Evolutionary conservation across 1,284 basidiomycete species (phyloP).

Genomic region (Crucibulum cyathiforme): DNA sequence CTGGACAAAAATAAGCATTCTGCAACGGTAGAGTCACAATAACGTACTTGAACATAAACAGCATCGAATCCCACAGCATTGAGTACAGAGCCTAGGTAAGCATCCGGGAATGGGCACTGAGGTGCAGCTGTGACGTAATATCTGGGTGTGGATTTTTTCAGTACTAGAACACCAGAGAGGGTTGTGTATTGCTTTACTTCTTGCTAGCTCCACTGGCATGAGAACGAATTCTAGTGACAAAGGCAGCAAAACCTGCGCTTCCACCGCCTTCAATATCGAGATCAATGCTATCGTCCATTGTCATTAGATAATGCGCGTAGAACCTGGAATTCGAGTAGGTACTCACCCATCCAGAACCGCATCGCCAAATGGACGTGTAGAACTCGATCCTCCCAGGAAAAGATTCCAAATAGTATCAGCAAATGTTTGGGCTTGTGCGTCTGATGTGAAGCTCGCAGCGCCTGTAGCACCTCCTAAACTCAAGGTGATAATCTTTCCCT

Average conservation of each 20-base stretch:
- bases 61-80: constrained; percentile 65
- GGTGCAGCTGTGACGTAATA: constrained; percentile 71
- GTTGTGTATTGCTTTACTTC: constrained; percentile 37
- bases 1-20: constrained; percentile 43
- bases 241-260: constrained; percentile 56
- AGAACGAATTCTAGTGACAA: constrained; percentile 57
- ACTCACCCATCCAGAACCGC: constrained; percentile 71
- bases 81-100: constrained; percentile 57
- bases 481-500: constrained; percentile 70
- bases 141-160: constrained; percentile 27
- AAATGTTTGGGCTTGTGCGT: constrained; percentile 56
- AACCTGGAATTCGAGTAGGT: too few relatives aligned
- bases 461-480: constrained; percentile 70
- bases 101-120: constrained; percentile 73
- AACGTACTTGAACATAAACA: constrained; percentile 59
- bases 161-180: neutral
- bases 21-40: neutral
- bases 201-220: constrained; percentile 58
- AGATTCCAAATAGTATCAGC: constrained; percentile 69
- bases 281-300: constrained; percentile 51
- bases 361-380: constrained; percentile 63
- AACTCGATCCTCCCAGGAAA: constrained; percentile 65
- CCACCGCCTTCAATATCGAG: constrained; percentile 71
- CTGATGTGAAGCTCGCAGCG: constrained; percentile 55
- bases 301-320: neutral